Evolutionary conservation across 2,329 filamentous ascomycete species (phyloP), one percentile per base, ranked within the genome.

Genomic region (Fusarium sp.): DNA sequence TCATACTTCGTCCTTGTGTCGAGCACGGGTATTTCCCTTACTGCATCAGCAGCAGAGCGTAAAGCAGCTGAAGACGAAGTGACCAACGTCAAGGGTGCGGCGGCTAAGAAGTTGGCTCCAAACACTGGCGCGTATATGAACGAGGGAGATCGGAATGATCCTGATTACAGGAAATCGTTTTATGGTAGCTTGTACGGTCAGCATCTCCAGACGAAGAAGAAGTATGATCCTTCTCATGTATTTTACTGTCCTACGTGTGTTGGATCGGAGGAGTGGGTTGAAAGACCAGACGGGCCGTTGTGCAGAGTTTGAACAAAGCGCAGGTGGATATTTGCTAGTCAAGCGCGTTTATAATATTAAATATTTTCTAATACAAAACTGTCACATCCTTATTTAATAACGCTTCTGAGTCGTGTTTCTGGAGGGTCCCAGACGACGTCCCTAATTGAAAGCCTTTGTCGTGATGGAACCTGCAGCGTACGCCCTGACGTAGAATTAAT

Each of bases 241-340:
- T 65, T 68, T 7, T 68, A 65, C 15, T 68, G 65, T 4, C 65
- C 65, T 4, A 67, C 65, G 5, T 67, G 65, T 15, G 64, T 67
- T 14, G 65, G 65, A 7, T 65, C 65, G 3, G 65, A 67, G 6
- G 46, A 43, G 0, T 67, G 56, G 39, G 15, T 67, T 10, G 65
- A 65, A 8, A 46, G 4, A 1, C 48, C 64, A 2, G 50, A 65
- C 7, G 65, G 65, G 0, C 55, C 65, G 3, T 28, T 65, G 3
- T 68, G 65, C 23, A 65, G 38, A 28, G 46, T 32, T 0, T 42
- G 39, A 8, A 19, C 6, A 4, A 10, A 8, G 21, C 19, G 6
- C 12, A 4, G 10, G 40, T 6, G 19, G 17, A 11, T 15, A 4
- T 11, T 9, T n/a, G 7, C 28, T 6, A 55, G 20, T 20, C 3